phyloP scores from a whole-genome alignment of 768 basidiomycete species.

The Pulveroboletus sp. region DNA sequence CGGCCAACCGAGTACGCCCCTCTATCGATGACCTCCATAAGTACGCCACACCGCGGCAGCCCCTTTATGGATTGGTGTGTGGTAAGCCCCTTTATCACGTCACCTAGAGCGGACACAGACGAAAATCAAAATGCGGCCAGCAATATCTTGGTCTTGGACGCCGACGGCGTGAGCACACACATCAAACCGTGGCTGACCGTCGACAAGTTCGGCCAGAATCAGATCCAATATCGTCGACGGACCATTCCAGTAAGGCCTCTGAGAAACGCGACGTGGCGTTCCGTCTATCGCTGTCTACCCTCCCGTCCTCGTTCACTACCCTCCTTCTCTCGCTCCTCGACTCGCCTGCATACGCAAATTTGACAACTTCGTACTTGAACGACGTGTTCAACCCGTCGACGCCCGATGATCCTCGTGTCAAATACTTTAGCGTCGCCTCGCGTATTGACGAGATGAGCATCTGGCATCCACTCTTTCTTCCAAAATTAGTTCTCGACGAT shows the following conservation, averaged over 20 bases:
- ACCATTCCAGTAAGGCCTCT: not conserved
- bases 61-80: slow-evolving; percentile 99
- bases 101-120: slow-evolving; percentile 11
- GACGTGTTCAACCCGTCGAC: slow-evolving; percentile 78
- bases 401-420: slow-evolving; percentile 74
- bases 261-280: slow-evolving; percentile 32
- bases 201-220: not conserved
- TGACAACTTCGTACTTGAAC: slow-evolving; percentile 80
- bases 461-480: slow-evolving; percentile 96
- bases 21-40: slow-evolving; percentile 80
- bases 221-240: not conserved
- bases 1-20: slow-evolving; percentile 80
- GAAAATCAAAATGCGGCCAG: slow-evolving; percentile 34
- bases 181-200: not conserved
- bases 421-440: slow-evolving; percentile 89
- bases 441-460: slow-evolving; percentile 61
- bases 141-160: slow-evolving; percentile 91
- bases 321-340: slow-evolving; percentile 86
- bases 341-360: slow-evolving; percentile 93
- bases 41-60: slow-evolving; percentile 92
- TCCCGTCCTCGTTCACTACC: slow-evolving; percentile 82
- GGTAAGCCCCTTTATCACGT: slow-evolving; percentile 38
- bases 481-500: slow-evolving; percentile 90
- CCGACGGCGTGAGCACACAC: slow-evolving; percentile 28
- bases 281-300: slow-evolving; percentile 52